phyloP scores from a whole-genome alignment of 306 rosid species.

The Prosopis cineraria region DNA sequence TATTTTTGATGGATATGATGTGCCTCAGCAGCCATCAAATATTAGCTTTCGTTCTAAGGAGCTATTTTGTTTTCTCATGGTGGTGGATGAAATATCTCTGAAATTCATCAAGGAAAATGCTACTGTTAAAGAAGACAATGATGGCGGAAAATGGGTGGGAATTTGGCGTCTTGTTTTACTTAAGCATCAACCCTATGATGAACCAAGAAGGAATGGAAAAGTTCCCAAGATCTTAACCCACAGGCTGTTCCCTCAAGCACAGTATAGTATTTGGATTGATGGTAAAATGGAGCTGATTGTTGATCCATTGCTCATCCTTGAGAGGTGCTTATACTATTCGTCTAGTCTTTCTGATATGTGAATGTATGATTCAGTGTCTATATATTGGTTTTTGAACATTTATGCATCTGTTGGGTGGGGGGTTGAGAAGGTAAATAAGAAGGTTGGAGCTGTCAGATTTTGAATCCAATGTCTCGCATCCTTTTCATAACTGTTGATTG shows the following conservation, averaged over 20 bases:
- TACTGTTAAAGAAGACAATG: slow-evolving; percentile 65
- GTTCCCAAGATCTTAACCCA: slow-evolving; percentile 95
- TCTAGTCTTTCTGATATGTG: not conserved
- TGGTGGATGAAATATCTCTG: slow-evolving; percentile 81
- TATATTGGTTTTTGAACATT: slow-evolving; percentile 3
- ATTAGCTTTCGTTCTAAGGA: slow-evolving; percentile 73
- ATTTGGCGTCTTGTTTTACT: slow-evolving; percentile 90
- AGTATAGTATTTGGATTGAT: slow-evolving; percentile 96
- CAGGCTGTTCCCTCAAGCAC: slow-evolving; percentile 86
- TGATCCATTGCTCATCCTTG: slow-evolving; percentile 90
- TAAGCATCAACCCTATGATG: slow-evolving; percentile 90
- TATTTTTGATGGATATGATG: slow-evolving; percentile 91
- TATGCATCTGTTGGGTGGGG: slow-evolving; percentile 25
- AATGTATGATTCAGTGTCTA: slow-evolving; percentile 20
- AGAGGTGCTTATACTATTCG: slow-evolving; percentile 56
- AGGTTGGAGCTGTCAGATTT: not conserved
- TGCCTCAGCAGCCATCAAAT: slow-evolving; percentile 90
- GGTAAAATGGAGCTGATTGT: slow-evolving; percentile 98
- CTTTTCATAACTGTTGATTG: not conserved
- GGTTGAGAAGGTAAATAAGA: not conserved
- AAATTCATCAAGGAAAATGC: slow-evolving; percentile 73
- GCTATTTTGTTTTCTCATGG: slow-evolving; percentile 96
- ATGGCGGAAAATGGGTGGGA: slow-evolving; percentile 92
- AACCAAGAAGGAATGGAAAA: slow-evolving; percentile 97
- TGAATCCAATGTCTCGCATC: not conserved